A percentile compares a stretch with the other conserved stretches of the same genome.
These are phyloP conservation scores for Fraxinus baroniana DNA, from an alignment of 305 asterid genomes.

Conservation along the genomic window DNA sequence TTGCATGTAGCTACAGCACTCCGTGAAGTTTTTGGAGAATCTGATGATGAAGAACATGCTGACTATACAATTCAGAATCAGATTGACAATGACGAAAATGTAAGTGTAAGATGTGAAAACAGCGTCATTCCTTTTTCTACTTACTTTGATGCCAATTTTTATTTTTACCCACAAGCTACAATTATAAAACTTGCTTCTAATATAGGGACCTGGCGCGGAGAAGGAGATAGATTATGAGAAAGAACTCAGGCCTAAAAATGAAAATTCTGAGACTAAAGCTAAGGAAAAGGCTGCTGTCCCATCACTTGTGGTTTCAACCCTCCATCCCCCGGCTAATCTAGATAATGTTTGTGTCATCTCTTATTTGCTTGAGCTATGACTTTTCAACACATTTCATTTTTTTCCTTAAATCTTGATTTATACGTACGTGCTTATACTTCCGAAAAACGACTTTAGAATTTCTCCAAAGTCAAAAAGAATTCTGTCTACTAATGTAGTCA, in stretches of 20 bases:
- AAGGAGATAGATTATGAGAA: constrained; percentile 22
- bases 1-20: no score
- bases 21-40: no score
- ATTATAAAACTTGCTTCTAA: constrained; percentile 2
- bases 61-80: no score
- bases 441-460: no score
- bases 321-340: constrained; percentile 41
- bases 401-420: not conserved
- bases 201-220: constrained; percentile 23
- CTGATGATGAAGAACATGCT: no score
- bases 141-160: no score
- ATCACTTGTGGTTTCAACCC: constrained; percentile 43
- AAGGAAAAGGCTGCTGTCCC: constrained; percentile 52
- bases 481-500: no score
- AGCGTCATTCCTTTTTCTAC: no score
- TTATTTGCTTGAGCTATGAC: not conserved
- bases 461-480: no score
- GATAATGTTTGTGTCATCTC: constrained; percentile 30
- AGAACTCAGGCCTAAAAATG: constrained; percentile 45
- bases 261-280: constrained; percentile 33
- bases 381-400: not conserved
- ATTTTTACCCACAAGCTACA: not conserved
- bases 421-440: not conserved
- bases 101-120: no score
- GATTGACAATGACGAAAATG: no score